Base-by-base conservation (phyloP, 768 basidiomycete genomes). In the Cystobasidium tubakii region DNA sequence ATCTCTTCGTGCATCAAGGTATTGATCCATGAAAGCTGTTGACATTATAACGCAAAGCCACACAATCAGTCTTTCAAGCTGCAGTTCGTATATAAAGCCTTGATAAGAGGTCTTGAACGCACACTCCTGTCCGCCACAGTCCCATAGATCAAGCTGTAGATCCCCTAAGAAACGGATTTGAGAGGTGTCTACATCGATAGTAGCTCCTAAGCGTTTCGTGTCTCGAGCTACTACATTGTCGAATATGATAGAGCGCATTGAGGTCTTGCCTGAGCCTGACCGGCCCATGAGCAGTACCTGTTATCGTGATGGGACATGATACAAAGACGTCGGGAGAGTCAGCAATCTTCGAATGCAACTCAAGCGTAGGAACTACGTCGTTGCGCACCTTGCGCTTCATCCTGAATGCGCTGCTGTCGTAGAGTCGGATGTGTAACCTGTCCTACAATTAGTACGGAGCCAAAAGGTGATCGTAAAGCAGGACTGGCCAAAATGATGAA, bases 201-300 rank as follows among this genome's bases (percentile, higher is more conserved):
- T 99, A 21, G 95, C 94, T 31, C 94, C 94, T 34, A 99, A 86
- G 21, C 94, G 87, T 62, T 90, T 85, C 1, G 95, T 97, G 74
- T 94, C 85, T 43, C 90, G 90, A 0, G 96, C 94, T 31, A 92
- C 90, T 79, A 95, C 92, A 81, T 95, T 95, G 53, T 92, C 92
- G 81, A 99, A 99, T 80, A 99, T 98, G 82, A 99, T 89, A 31
- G 93, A 94, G 67, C 96, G 87, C 96, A 99, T 99, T 4, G 95
- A 98, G 13, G 95, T 97, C 84, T 85, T 84, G 17, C 84, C 84
- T 73, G 83, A 83, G 42, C 84, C 84, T 25, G 90, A 92, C 79
- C 93, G 92, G 77, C 96, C 96, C 96, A 99, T 99, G 75, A 98
- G 85, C 78, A 99, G 87, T 57, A 97, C 92, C 94, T 97, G 54